Evolutionary conservation across 2,329 filamentous ascomycete genomes (phyloP), one percentile per base, ranked within the genome.

Genomic region (Apiospora kogelbergensis): DNA sequence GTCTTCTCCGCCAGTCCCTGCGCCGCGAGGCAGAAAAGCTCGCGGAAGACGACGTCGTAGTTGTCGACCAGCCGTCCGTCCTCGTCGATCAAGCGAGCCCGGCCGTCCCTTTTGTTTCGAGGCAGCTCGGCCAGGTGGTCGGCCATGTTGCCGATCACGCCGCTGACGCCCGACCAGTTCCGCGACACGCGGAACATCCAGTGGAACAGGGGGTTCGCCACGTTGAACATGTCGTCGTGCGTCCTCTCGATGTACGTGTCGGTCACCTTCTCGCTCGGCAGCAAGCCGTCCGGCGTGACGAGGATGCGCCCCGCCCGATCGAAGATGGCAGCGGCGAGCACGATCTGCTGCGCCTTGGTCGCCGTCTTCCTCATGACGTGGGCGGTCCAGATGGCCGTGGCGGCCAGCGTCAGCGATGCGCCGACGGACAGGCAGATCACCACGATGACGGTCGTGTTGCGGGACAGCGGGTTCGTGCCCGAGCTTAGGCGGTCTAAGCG

Each of bases 171-270:
- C 9, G 81, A 77, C 94, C 94, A 97, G 78, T 94, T 91, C 69
- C 90, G 87, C 7, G 92, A 93, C 2, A 93, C 92, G 68, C 92
- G 88, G 76, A 93, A 97, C 75, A 96, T 91, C 94, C 94, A 97
- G 65, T 94, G 89, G 79, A 96, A 97, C 1, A 95, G 89, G 0
- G 92, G 89, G 76, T 97, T 93, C 0, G 89, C 88, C 30, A 90
- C 89, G 68, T 89, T 90, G 75, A 97, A 95, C 17, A 90, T 88
- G 70, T 97, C 93, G 70, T 90, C 89, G 67, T 91, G 88, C 37
- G 88, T 89, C 77, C 85, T 88, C 77, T 92, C 90, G 46, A 93
- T 80, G 77, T 93, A 94, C 17, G 90, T 90, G 77, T 91, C 91
- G 0, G 93, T 96, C 71, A 97, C 93, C 73, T 94, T 93, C 70